Evolutionary conservation across 805 yeast species (phyloP).

Genomic region (Metschnikowia koreensis): DNA sequence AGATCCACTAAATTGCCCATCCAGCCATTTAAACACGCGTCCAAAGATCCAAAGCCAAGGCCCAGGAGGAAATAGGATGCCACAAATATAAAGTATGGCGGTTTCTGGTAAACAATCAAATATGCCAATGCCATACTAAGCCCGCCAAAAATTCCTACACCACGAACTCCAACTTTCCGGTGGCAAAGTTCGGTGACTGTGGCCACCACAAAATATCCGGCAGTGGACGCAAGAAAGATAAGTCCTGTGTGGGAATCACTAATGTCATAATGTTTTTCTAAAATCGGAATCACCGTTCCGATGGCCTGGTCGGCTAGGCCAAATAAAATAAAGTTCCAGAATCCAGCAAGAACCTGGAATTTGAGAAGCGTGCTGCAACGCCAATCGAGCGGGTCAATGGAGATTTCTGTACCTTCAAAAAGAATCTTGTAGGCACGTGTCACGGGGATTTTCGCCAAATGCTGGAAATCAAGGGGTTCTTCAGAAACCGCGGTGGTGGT

Average conservation of each 20-base stretch:
- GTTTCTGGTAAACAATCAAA: conserved; percentile 35
- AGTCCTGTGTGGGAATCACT: conserved; percentile 48
- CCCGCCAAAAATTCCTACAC: conserved; percentile 39
- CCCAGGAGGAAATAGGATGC: conserved; percentile 45
- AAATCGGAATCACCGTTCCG: conserved; percentile 56
- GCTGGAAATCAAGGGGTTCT: conserved; percentile 5
- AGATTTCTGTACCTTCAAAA: conserved; percentile 27
- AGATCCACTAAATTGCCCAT: conserved; percentile 46
- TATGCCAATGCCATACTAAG: conserved; percentile 37
- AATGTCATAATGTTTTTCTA: conserved; percentile 47
- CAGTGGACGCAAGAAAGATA: conserved; percentile 50
- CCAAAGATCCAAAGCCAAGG: conserved; percentile 55
- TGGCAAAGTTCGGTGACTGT: conserved; percentile 45
- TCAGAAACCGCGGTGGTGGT: neutral
- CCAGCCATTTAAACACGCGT: conserved; percentile 56
- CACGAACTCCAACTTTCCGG: conserved; percentile 45
- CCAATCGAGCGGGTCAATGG: conserved; percentile 41
- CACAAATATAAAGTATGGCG: conserved; percentile 43
- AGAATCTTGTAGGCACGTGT: conserved; percentile 16
- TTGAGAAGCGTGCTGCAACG: conserved; percentile 36
- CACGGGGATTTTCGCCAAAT: conserved; percentile 11
- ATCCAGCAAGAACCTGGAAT: conserved; percentile 43
- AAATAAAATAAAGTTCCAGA: conserved; percentile 40
- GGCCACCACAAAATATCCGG: conserved; percentile 58
- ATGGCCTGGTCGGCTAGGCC: conserved; percentile 62